Base-by-base conservation (phyloP, 129 eudicot genomes). In the Artemisia annua region DNA sequence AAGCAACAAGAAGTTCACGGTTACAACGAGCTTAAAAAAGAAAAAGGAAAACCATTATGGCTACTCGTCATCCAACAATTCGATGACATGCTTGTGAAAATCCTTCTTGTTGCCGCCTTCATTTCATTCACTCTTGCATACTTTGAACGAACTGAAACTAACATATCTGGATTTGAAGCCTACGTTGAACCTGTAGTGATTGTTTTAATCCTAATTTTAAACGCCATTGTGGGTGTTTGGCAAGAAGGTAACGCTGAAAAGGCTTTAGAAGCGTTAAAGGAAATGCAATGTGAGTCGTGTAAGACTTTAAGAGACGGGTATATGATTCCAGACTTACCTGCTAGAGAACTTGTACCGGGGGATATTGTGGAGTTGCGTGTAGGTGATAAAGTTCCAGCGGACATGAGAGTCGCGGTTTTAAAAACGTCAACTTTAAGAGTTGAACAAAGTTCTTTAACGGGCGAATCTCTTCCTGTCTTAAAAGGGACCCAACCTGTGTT, bases 141-240 rank as follows among this genome's bases (percentile, higher is more conserved):
- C 83, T 67, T 82, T 52, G 88, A 91, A 48, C 83, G 74, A 48
- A 77, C 50, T 2, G 96, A 86, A 81, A 79, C 83, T 0, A 90
- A 88, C 20, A 87, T 82, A 71, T 75, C 81, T 61, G 87, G 87
- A 74, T 73, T 82, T 53, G 86, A 87, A 60, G 96, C 90, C 32
- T 91, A 86, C 72, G 90, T 88, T 62, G 97, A 91, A 78, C 97
- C 97, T 3, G 56, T 84, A 19, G 97, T 91, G 56, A 91, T 91
- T n/a, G 73, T 91, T 57, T 64, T 88, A 74, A 88, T 91, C 67
- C 80, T 91, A 57, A 83, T 86, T 53, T 79, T 91, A 67, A 91
- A 91, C 71, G 97, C 97, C 43, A 74, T 88, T 24, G 97, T 91
- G 15, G 97, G 97, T 5, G 96, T 91, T 50, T 91, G 97, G 97